Evolutionary conservation across 345 rosid genomes (phyloP), one percentile per base, ranked within the genome.

Genomic region (Salix dunnii): DNA sequence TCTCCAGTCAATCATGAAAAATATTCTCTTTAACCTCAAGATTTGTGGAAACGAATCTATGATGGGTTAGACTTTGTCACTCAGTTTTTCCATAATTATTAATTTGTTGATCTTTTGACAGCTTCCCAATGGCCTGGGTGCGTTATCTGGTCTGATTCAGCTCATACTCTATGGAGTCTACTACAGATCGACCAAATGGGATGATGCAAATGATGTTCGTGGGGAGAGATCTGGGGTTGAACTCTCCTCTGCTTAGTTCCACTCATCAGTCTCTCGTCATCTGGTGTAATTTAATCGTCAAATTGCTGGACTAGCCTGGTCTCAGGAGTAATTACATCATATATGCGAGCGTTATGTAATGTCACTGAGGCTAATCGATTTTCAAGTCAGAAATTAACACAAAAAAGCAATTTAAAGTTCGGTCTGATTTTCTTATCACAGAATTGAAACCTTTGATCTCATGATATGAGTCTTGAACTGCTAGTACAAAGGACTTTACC

Each of bases 71-170:
- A 6, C 36, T 5, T 33, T 33, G 4, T 33, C 36, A 33, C 64
- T 30, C 36, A 2, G 4, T 11, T 0, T 42, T 8, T 5, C 36
- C 23, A 8, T 25, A 5, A 3, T 40, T 33, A 33, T 33, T 5
- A 33, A 8, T 40, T 40, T 40, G 49, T 46, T 46, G 18, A 46
- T 46, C 60, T 18, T 76, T 36, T 8, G 20, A 55, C 63, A 76
- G 78, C 40, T 76, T 40, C 78, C 78, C 30, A 76, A 68, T 78
- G 75, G 67, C 20, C 76, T 89, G 76, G 93, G 93, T 76, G 2
- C 90, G 2, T 1, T 89, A 38, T 85, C 89, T n/a, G 96, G 92
- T 31, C 10, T 74, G 66, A 20, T 85, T 9, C 96, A 91, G 78
- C 80, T 91, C 46, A 38, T 81, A 68, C 72, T 86, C 20, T 89